Evolutionary conservation across 2,329 filamentous ascomycete genomes (phyloP).

Genomic region (Hymenoscyphus infarciens): DNA sequence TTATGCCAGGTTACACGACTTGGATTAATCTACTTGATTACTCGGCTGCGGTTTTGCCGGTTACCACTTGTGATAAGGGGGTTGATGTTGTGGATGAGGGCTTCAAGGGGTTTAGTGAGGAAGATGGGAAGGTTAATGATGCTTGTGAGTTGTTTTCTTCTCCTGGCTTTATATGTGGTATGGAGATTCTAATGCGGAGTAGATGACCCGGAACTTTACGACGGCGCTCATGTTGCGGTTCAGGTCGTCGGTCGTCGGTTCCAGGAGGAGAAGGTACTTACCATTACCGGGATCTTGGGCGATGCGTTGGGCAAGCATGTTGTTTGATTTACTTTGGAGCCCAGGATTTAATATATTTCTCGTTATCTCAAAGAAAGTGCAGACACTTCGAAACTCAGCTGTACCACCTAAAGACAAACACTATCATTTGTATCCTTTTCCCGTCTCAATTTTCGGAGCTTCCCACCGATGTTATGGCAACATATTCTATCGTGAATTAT

Average conservation of each 20-base stretch:
- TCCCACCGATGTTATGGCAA: too few relatives aligned
- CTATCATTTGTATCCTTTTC: too few relatives aligned
- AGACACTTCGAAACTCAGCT: too few relatives aligned
- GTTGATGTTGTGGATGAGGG: conserved; percentile 37
- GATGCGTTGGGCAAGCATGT: conserved; percentile 27
- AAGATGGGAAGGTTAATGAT: conserved; percentile 43
- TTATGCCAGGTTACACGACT: conserved; percentile 20
- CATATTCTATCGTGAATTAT: too few relatives aligned
- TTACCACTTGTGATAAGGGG: conserved; percentile 43
- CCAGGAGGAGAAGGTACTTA: conserved; percentile 54
- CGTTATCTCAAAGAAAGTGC: too few relatives aligned
- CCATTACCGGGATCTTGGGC: conserved; percentile 30
- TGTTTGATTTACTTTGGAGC: conserved; percentile 4
- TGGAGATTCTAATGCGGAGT: conserved; percentile 43
- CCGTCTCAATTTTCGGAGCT: too few relatives aligned
- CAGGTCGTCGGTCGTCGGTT: conserved; percentile 50
- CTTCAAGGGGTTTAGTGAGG: conserved; percentile 40
- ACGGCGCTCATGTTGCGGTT: conserved; percentile 48
- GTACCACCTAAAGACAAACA: too few relatives aligned
- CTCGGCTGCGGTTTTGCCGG: conserved; percentile 53
- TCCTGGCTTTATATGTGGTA: conserved; percentile 36
- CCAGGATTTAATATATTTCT: too few relatives aligned
- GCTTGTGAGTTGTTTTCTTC: conserved; percentile 45
- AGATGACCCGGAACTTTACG: conserved; percentile 42
- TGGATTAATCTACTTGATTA: conserved; percentile 54